Percentiles rank a stretch among this genome's conserved stretches.
Conservation (phyloP, 108 stramenopile genomes). For the Phaeodactylum tricornutum region DNA sequence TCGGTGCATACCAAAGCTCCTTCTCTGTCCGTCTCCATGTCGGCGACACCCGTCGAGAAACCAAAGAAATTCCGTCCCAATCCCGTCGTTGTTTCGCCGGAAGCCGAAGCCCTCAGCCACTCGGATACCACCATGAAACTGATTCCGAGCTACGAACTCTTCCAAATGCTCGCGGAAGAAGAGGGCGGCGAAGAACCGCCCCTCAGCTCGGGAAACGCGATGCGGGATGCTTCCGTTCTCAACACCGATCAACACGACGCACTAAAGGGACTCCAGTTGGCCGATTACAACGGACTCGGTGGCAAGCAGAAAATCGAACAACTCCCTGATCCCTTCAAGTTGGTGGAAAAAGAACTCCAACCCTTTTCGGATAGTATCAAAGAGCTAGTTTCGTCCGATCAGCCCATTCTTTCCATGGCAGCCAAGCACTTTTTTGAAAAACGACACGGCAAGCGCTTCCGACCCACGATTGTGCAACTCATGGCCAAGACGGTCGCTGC, state of each 20-base stretch:
- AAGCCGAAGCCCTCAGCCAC: conserved; percentile 75
- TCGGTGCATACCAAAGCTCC: too few relatives aligned
- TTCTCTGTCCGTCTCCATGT: too few relatives aligned
- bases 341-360: conserved; percentile 86
- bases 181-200: conserved; percentile 66
- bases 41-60: conserved; percentile 12
- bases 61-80: conserved; percentile 30
- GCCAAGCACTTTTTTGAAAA: conserved; percentile 98
- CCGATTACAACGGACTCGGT: conserved; percentile 42
- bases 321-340: conserved; percentile 78
- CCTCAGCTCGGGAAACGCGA: conserved; percentile 50
- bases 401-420: conserved; percentile 94
- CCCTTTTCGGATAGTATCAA: conserved; percentile 93
- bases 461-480: conserved; percentile 92
- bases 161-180: conserved; percentile 58
- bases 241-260: conserved; percentile 36
- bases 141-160: conserved; percentile 72
- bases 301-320: conserved; percentile 52
- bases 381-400: conserved; percentile 92
- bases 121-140: conserved; percentile 82
- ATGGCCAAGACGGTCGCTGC: conserved; percentile 84
- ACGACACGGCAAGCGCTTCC: conserved; percentile 92
- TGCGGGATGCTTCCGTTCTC: conserved; percentile 32
- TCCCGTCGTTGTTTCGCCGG: conserved; percentile 73
- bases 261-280: conserved; percentile 42